Conservation (phyloP, 2,329 filamentous ascomycete species). For the Monosporascus sp. region DNA sequence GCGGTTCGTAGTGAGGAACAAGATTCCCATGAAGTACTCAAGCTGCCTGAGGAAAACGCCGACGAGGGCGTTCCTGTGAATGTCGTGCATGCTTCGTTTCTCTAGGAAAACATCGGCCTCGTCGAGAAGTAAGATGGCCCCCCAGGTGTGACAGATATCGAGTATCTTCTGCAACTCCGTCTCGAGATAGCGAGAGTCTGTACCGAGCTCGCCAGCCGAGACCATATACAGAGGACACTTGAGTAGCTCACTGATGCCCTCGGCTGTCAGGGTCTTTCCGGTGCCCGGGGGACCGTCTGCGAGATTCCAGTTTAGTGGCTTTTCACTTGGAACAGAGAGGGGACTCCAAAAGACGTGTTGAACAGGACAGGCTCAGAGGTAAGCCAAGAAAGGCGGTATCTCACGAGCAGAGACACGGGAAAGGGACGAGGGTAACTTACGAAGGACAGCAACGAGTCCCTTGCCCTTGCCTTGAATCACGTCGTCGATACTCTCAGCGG, state of each 20-base stretch:
- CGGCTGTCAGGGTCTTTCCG: slow-evolving; percentile 83
- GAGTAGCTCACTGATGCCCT: slow-evolving; percentile 79
- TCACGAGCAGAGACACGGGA: too few relatives aligned
- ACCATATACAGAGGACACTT: slow-evolving; percentile 80
- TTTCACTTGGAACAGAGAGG: too few relatives aligned
- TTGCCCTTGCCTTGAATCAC: slow-evolving; percentile 81
- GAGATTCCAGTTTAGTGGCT: background rate
- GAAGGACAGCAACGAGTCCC: slow-evolving; percentile 76
- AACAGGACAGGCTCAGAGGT: too few relatives aligned
- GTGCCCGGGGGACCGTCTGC: slow-evolving; percentile 73
- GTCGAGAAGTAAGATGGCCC: slow-evolving; percentile 77
- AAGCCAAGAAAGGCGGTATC: too few relatives aligned
- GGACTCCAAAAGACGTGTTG: too few relatives aligned
- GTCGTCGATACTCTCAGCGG: slow-evolving; percentile 76
- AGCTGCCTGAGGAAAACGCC: slow-evolving; percentile 81
- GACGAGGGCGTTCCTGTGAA: slow-evolving; percentile 80
- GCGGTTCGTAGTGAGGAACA: slow-evolving; percentile 86
- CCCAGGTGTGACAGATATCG: slow-evolving; percentile 82
- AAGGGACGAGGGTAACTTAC: background rate
- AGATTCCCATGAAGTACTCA: slow-evolving; percentile 88
- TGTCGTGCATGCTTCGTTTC: slow-evolving; percentile 75
- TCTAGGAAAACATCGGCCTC: slow-evolving; percentile 84
- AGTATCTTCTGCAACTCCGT: slow-evolving; percentile 76
- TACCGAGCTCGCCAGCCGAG: slow-evolving; percentile 76
- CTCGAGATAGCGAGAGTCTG: slow-evolving; percentile 69